Percentiles rank a stretch among this genome's conserved stretches.
These are phyloP conservation scores for Glebionis coronaria DNA, from an alignment of 129 eudicot genomes.

Conservation along the genomic window DNA sequence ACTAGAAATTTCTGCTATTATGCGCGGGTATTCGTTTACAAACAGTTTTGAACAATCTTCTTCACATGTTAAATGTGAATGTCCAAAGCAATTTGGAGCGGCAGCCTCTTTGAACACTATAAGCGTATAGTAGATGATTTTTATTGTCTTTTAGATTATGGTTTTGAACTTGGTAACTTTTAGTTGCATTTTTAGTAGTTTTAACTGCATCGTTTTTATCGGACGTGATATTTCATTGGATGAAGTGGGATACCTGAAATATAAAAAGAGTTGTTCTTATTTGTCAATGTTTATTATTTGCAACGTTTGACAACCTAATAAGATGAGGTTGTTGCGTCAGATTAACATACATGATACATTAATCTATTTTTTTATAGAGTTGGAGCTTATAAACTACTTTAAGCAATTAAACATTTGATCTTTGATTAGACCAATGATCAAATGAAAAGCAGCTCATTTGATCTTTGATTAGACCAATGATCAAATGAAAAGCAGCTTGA, in stretches of 20 bases:
- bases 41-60: too few species aligned
- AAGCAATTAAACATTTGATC: not conserved
- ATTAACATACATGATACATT: not conserved
- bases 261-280: not conserved
- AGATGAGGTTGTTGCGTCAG: conserved; percentile 17
- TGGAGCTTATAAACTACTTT: not conserved
- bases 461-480: too few species aligned
- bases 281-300: not conserved
- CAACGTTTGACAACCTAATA: conserved; percentile 14
- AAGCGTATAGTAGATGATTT: too few species aligned
- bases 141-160: conserved; percentile 19
- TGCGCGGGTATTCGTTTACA: too few species aligned
- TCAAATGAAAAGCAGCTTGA: not conserved
- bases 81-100: too few species aligned
- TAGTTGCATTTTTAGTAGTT: not conserved
- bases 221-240: too few species aligned
- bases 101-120: too few species aligned
- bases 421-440: not conserved
- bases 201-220: not conserved
- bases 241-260: not conserved
- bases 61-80: too few species aligned
- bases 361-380: not conserved
- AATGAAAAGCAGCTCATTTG: too few species aligned
- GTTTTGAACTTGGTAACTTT: conserved; percentile 14
- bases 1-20: too few species aligned